phyloP scores from a whole-genome alignment of 164 flowering plant genomes.

The Nymphaea thermarum region DNA sequence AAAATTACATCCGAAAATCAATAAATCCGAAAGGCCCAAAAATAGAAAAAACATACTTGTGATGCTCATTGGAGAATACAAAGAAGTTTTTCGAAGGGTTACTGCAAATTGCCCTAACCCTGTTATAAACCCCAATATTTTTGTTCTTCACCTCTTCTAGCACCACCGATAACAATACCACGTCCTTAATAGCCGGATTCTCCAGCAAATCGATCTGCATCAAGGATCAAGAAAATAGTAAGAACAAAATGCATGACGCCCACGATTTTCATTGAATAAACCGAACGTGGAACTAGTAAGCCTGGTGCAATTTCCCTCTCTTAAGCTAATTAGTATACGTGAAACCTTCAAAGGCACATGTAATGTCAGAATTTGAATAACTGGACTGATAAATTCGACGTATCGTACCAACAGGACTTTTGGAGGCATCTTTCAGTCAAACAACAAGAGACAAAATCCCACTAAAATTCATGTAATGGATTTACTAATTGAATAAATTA shows the following conservation, averaged over 20 bases:
- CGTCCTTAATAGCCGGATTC: constrained; percentile 73
- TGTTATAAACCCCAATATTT: constrained; percentile 67
- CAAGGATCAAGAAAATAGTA: neutral
- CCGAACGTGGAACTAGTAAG: no score
- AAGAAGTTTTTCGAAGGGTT: constrained; percentile 53
- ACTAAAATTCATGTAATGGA: no score
- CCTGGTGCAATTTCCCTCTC: no score
- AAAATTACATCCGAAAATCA: no score
- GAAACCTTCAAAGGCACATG: no score
- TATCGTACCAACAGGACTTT: no score
- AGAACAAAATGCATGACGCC: neutral
- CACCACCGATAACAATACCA: constrained; percentile 73
- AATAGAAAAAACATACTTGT: constrained; percentile 41
- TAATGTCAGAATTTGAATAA: no score
- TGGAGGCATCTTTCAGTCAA: no score
- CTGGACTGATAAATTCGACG: no score
- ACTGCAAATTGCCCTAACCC: constrained; percentile 68
- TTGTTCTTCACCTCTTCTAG: constrained; percentile 85
- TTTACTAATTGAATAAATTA: no score
- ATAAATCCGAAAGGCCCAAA: neutral
- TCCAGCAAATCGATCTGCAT: constrained; percentile 91
- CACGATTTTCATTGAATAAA: neutral
- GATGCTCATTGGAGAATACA: constrained; percentile 83
- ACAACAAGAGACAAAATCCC: no score
- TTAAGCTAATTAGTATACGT: no score